Evolutionary conservation across 805 yeast genomes (phyloP), one percentile per base, ranked within the genome.

Genomic region (Lipomyces anomalus): DNA sequence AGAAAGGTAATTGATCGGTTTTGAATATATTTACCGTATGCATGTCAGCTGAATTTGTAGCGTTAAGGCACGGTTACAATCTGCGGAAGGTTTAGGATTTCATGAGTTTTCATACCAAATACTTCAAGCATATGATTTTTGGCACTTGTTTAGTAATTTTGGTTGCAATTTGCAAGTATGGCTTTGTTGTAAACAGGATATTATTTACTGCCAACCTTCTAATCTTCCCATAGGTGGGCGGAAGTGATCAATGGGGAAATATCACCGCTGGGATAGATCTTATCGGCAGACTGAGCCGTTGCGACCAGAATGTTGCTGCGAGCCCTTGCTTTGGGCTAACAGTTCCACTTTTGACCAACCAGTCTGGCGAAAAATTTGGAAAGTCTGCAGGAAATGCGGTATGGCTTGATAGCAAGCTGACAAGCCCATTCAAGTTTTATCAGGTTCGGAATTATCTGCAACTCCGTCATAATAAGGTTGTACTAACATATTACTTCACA

Each of bases 161-260:
- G 64, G 69, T 3, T 89, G 89, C 35, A 70, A 72, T 35, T 65
- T 88, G 11, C 97, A 92, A 67, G 80, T 46, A 26, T 23, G 34
- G 28, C 7, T 22, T 16, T 21, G 22, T n/a, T 26, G 21, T 13
- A 18, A 5, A 13, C n/a, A 11, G 11, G 4, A 4, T 35, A 21
- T n/a, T 21, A 4, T 42, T 21, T 43, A 4, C 17, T 18, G n/a
- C n/a, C n/a, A n/a, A 11, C 4, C 11, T 21, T 6, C 6, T 35
- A 18, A 38, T 11, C 16, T 24, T 18, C 9, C 17, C 16, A 20
- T 21, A 42, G 47, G 26, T 70, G 6, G 98, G 98, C 21, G 98
- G 98, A 4, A 88, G 84, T 61, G 98, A 92, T 62, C 98, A 92
- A 65, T 92, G 96, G 88, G 98, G 98, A 1, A 92, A 92, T 59